phyloP scores from a whole-genome alignment of 2,329 filamentous ascomycete species.

The Colletotrichum sp. region DNA sequence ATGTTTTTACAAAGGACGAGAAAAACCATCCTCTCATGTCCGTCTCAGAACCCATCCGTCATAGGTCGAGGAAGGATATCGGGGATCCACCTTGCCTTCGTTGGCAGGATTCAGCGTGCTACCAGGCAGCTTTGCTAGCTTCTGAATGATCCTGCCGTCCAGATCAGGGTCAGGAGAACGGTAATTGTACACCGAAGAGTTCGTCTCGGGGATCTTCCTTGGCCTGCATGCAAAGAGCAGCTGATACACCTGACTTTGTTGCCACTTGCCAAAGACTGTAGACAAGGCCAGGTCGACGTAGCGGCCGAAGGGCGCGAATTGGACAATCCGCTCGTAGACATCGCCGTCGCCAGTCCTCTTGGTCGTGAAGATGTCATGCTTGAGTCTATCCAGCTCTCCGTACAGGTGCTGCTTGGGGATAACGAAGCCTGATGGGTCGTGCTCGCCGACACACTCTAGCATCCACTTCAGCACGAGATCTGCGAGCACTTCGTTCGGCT shows the following conservation, averaged over 20 bases:
- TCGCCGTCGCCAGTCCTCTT: background rate
- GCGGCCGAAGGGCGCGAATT: background rate
- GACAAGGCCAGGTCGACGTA: background rate
- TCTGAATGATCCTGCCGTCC: background rate
- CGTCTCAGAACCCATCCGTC: background rate
- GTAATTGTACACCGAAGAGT: conserved; percentile 13
- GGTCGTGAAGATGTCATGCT: background rate
- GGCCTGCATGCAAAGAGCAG: conserved; percentile 7
- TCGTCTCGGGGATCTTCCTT: background rate
- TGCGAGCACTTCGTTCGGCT: conserved; percentile 25
- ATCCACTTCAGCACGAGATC: conserved; percentile 26
- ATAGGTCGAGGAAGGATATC: conserved; percentile 2
- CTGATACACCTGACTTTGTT: background rate
- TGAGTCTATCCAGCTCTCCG: background rate
- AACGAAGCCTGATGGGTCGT: conserved; percentile 17
- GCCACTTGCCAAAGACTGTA: background rate
- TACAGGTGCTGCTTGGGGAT: background rate
- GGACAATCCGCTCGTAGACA: background rate
- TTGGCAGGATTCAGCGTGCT: background rate
- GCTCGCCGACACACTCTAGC: conserved; percentile 16
- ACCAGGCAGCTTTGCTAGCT: background rate
- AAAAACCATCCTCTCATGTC: too few relatives aligned
- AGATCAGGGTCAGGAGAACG: background rate
- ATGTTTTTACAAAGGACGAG: too few relatives aligned
- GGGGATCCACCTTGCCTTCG: background rate